Evolutionary conservation across 2,329 filamentous ascomycete genomes (phyloP), one percentile per base, ranked within the genome.

Genomic region (Metarhizium humberi): DNA sequence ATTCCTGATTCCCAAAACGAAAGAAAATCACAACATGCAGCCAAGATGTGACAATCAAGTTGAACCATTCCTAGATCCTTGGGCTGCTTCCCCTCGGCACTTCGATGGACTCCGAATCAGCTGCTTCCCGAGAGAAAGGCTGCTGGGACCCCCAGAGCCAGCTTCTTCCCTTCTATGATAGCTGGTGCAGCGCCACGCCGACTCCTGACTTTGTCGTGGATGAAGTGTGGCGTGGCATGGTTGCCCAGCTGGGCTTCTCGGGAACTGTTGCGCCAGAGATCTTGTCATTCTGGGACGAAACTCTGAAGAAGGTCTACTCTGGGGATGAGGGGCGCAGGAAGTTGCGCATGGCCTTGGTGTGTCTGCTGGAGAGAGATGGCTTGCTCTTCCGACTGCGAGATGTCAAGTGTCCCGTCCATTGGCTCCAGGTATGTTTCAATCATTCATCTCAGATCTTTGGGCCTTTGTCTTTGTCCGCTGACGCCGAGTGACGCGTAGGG

Each of bases 71-170:
- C 30, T 56, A 77, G 75, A 76, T 80, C 42, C 63, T 71, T 16
- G 78, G 78, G 16, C 60, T 80, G 1, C 60, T 80, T 18, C 70
- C 72, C 4, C 66, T 80, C 6, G 78, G 77, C 34, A 78, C 75
- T 4, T 78, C 76, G 0, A 77, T 80, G 75, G 78, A 80, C 64
- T 75, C 69, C 61, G 78, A 81, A 68, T 78, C 77, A 7, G 61
- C 69, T 3, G 68, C 68, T 11, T 74, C 75, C 8, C 71, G 76
- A 2, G 63, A 63, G 29, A 73, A 74, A 47, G 77, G 77, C 14
- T 76, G 75, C 65, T 80, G 78, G 78, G 73, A 80, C 56, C 73
- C 73, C 36, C 69, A 69, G 47, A 64, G 71, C 0, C 67, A 72
- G 51, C 68, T 76, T 8, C 59, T 62, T 2, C 68, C 73, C 4